Base-by-base conservation (phyloP, 2,329 filamentous ascomycete genomes). In the Blumeriella jaapii region DNA sequence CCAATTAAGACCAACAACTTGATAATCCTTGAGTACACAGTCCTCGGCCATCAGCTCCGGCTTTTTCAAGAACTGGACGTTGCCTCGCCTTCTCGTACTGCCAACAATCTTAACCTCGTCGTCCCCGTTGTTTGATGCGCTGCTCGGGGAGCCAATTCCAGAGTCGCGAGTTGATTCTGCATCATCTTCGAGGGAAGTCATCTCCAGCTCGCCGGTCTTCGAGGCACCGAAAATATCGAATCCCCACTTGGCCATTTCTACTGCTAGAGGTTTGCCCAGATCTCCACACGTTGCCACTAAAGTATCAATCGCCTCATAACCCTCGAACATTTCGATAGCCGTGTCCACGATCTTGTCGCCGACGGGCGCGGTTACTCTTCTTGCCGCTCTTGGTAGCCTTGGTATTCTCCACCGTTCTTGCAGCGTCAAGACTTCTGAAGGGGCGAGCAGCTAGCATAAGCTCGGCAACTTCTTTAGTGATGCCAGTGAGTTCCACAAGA, bases 1-100 rank as follows among this genome's bases (percentile, higher is more conserved):
- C 91, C 91, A 98, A 55, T 96, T 96, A 33, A 98, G 69, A 3
- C 91, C 91, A 18, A 93, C 85, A 13, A 96, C 63, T 55, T 98
- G 91, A 53, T 95, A 96, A 22, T 91, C 79, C 55, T 96, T 95
- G 65, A 98, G 76, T 24, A 71, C 65, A 37, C 89, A 71, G 36
- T 82, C 71, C 0, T 78, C 68, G 18, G 74, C 71, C 82, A 98
- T 91, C 34, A 79, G 71, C 3, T 67, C 60, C 1, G 91, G 91
- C 56, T 96, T 57, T 33, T 55, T 55, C 25, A 57, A 23, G 23
- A 58, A 59, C 12, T 50, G 48, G n/a, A 47, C 36, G 29, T 46
- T 42, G 12, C 29, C 29, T 32, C 38, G 37, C 31, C 46, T 53
- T 34, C 49, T 45, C 25, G 22, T 44, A 16, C 34, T 42, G 18